A percentile compares a stretch with the other conserved stretches of the same genome.
phyloP scores from a whole-genome alignment of 2,329 filamentous ascomycete genomes.

The Botrytis aclada region DNA sequence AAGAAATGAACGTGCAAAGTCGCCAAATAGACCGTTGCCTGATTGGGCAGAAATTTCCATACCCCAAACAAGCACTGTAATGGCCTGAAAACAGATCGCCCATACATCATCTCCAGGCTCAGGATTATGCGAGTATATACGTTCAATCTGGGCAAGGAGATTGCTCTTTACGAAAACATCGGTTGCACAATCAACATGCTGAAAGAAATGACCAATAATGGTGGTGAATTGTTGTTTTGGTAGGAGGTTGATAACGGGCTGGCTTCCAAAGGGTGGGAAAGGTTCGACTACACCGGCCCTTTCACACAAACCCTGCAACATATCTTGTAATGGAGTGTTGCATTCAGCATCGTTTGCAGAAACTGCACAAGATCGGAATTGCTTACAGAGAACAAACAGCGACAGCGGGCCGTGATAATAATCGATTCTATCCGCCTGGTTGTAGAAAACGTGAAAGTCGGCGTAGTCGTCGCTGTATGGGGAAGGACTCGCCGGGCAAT shows the following conservation, averaged over 20 bases:
- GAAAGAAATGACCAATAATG: conserved; percentile 13
- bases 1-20: conserved; percentile 18
- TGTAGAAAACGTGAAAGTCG: background rate
- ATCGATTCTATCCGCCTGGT: background rate
- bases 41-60: conserved; percentile 18
- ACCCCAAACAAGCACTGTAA: conserved; percentile 16
- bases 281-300: conserved; percentile 7
- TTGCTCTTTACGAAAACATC: conserved; percentile 17
- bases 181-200: conserved; percentile 15
- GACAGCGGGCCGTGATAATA: background rate
- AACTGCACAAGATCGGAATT: background rate
- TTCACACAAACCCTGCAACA: conserved; percentile 15
- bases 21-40: conserved; percentile 12
- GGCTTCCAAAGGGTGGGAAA: conserved; percentile 13
- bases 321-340: background rate
- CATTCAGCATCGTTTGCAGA: background rate
- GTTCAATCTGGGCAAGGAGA: conserved; percentile 13
- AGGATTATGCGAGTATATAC: conserved; percentile 14
- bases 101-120: conserved; percentile 10
- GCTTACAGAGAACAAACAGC: background rate
- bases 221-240: conserved; percentile 14
- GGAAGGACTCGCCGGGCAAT: background rate
- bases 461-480: background rate
- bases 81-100: conserved; percentile 16
- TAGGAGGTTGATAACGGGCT: conserved; percentile 7